Evolutionary conservation across 306 rosid genomes (phyloP).

Genomic region (Adenanthera pavonina): DNA sequence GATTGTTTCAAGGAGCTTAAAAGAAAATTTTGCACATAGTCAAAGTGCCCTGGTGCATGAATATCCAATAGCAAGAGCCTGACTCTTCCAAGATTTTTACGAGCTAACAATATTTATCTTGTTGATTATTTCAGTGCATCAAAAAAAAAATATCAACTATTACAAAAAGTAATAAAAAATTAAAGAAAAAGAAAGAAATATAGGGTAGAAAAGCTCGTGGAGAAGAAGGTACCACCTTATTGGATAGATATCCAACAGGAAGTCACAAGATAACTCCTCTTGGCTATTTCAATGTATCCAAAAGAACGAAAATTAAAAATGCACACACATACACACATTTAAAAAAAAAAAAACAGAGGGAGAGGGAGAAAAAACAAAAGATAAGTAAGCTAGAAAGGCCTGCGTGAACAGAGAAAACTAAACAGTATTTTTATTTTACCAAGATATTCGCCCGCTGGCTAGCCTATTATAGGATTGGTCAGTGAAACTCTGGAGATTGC

Average conservation of each 20-base stretch:
- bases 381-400: not conserved
- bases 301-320: not conserved
- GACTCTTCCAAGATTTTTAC: slow-evolving; percentile 22
- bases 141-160: not conserved
- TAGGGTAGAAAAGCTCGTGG: not conserved
- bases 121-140: not conserved
- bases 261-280: not conserved
- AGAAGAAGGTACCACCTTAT: not conserved
- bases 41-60: slow-evolving; percentile 3
- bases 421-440: too few relatives aligned
- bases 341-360: not conserved
- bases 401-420: too few relatives aligned
- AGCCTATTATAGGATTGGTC: slow-evolving; percentile 31
- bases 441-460: slow-evolving; percentile 1
- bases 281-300: not conserved
- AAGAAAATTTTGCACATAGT: not conserved
- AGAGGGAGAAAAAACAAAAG: not conserved
- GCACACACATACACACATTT: rapidly evolving
- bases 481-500: slow-evolving; percentile 20
- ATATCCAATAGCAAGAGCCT: not conserved
- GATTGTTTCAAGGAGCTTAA: not conserved
- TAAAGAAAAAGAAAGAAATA: not conserved
- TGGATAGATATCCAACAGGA: not conserved
- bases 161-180: not conserved
- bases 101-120: not conserved